Conservation (phyloP, 2,329 filamentous ascomycete species). For the Fusarium palustre region DNA sequence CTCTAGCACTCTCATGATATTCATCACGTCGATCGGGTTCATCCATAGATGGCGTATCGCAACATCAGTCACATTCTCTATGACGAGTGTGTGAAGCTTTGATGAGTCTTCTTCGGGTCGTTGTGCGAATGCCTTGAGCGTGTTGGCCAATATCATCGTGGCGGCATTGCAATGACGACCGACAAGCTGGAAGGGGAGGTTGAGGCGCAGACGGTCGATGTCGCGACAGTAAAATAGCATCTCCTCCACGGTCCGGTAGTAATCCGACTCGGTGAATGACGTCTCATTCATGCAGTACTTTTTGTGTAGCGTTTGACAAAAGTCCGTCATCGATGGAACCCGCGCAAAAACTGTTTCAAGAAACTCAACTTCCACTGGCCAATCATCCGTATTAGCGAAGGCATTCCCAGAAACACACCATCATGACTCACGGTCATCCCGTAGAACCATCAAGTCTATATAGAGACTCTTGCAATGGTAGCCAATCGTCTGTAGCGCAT, state of each 20-base stretch:
- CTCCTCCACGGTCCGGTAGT: slow-evolving; percentile 54
- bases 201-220: slow-evolving; percentile 61
- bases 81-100: slow-evolving; percentile 58
- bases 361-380: slow-evolving; percentile 61
- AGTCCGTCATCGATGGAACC: slow-evolving; percentile 60
- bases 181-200: slow-evolving; percentile 64
- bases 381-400: slow-evolving; percentile 25
- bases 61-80: slow-evolving; percentile 64
- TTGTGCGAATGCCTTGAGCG: slow-evolving; percentile 60
- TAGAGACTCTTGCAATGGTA: slow-evolving; percentile 62
- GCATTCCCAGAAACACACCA: not conserved
- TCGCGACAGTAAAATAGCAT: slow-evolving; percentile 60
- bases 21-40: slow-evolving; percentile 63
- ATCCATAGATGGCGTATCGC: slow-evolving; percentile 62
- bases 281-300: slow-evolving; percentile 62
- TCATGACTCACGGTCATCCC: slow-evolving; percentile 60
- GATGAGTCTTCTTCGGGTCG: slow-evolving; percentile 59
- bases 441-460: slow-evolving; percentile 64
- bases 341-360: slow-evolving; percentile 60
- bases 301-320: slow-evolving; percentile 58
- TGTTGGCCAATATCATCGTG: slow-evolving; percentile 65
- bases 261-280: slow-evolving; percentile 64
- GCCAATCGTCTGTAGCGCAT: slow-evolving; percentile 59
- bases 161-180: slow-evolving; percentile 59
- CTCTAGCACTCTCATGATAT: slow-evolving; percentile 58